Evolutionary conservation across 73 alveolate genomes (phyloP), one percentile per base, ranked within the genome.

Genomic region (Paramecium bursaria): DNA sequence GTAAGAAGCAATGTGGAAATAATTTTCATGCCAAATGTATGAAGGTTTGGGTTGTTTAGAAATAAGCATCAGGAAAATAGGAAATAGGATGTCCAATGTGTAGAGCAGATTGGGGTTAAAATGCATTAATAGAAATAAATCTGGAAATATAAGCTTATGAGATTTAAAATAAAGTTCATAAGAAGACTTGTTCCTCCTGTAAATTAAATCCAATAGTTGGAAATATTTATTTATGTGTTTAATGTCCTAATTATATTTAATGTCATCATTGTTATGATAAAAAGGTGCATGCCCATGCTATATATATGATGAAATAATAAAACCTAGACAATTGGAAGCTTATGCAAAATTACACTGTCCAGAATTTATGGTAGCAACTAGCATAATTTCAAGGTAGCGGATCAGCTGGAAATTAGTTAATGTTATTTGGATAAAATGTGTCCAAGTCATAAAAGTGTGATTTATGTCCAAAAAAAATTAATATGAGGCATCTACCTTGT

Each of bases 11-110:
- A 74, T 85, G 91, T 47, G 90, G 90, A 30, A 86, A 85, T 29
- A 77, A 85, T 50, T 85, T 85, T 15, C 91, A 85, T 75, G 91
- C 85, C 2, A 75, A 85, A 75, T 85, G 91, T 15, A 85, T 85
- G 91, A 85, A 85, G 25, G 91, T 85, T 0, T 85, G 91, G 91
- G 91, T 87, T 19, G 48, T 49, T 23, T 75, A 85, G 35, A 85
- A 85, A 85, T 29, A 42, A 75, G 22, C 91, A 2, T 29, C 79
- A 2, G 54, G 51, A 21, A 87, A 85, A 39, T n/a, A n/a, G n/a
- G 17, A 25, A 50, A 74, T 85, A 9, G 55, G 73, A 26, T 85
- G 91, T 42, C 89, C 88, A 29, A 33, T 85, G 67, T 85, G 91
- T 50, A 74, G 91, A 77, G 73, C 39, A 17, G 91, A 85, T 19